Conservation (phyloP, 106 monocot genomes). For the Chionographis japonica region DNA sequence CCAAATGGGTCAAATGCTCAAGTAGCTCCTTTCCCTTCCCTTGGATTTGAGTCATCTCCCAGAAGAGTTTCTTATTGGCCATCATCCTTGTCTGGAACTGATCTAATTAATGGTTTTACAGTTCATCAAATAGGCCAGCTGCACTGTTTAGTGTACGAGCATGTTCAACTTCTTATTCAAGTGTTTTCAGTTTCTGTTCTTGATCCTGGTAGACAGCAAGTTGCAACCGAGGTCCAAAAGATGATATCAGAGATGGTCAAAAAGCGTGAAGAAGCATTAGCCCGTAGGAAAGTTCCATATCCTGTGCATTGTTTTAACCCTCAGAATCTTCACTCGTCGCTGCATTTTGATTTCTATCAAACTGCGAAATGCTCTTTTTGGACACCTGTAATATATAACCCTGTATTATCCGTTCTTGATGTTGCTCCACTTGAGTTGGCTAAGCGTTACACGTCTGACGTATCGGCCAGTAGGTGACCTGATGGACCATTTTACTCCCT, state of each 20-base stretch:
- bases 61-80: slow-evolving; percentile 18
- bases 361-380: slow-evolving; percentile 23
- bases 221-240: slow-evolving; percentile 40
- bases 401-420: slow-evolving; percentile 70
- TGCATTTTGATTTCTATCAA: slow-evolving; percentile 23
- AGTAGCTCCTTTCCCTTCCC: slow-evolving; percentile 10
- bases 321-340: slow-evolving; percentile 42
- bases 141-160: slow-evolving; percentile 72
- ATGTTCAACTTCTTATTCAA: slow-evolving; percentile 91
- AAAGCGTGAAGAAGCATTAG: slow-evolving; percentile 55
- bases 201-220: slow-evolving; percentile 65
- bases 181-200: slow-evolving; percentile 66
- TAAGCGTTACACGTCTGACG: slow-evolving; percentile 58
- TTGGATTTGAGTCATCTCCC: slow-evolving; percentile 20
- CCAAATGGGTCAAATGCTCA: slow-evolving; percentile 43
- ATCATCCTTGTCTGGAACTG: slow-evolving; percentile 16
- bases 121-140: slow-evolving; percentile 70
- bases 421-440: slow-evolving; percentile 60
- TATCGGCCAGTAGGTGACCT: slow-evolving; percentile 62
- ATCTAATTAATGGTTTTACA: slow-evolving; percentile 53
- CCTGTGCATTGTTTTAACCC: slow-evolving; percentile 43
- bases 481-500: slow-evolving; percentile 1
- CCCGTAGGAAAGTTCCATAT: slow-evolving; percentile 33
- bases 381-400: slow-evolving; percentile 40
- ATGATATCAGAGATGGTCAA: slow-evolving; percentile 66